phyloP scores from a whole-genome alignment of 73 alveolate genomes.

The Stentor roeselii region DNA sequence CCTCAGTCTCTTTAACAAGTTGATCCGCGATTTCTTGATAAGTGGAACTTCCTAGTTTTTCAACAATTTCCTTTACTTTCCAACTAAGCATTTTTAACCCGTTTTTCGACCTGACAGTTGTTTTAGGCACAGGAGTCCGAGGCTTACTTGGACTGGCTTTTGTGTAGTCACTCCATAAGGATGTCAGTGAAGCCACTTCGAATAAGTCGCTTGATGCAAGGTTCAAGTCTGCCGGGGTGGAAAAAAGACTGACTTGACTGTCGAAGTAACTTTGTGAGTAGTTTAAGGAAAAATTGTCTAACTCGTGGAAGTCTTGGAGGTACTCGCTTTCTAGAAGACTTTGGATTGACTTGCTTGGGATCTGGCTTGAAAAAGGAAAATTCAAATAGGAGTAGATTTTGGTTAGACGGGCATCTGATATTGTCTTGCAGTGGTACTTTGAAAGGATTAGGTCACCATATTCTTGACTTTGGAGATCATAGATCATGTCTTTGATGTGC shows the following conservation, averaged over 20 bases:
- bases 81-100: constrained; percentile 67
- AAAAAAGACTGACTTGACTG: not conserved
- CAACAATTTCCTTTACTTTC: constrained; percentile 66
- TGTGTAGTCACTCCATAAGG: not conserved
- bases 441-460: not conserved
- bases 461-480: not conserved
- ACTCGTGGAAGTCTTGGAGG: not conserved
- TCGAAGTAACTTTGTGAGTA: not conserved
- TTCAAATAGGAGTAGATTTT: not conserved
- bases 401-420: not conserved
- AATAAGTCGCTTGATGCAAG: not conserved
- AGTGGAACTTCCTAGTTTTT: constrained; percentile 45
- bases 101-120: constrained; percentile 9
- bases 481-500: not conserved
- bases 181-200: not conserved
- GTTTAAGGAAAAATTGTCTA: not conserved
- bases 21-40: constrained; percentile 75
- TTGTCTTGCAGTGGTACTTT: not conserved
- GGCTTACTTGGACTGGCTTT: not conserved
- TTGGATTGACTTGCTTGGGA: not conserved
- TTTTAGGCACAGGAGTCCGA: not conserved
- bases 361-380: not conserved
- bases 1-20: constrained; percentile 35
- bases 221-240: not conserved
- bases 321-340: not conserved